phyloP scores from a whole-genome alignment of 2,329 filamentous ascomycete species.

The Coniochaeta sp. region DNA sequence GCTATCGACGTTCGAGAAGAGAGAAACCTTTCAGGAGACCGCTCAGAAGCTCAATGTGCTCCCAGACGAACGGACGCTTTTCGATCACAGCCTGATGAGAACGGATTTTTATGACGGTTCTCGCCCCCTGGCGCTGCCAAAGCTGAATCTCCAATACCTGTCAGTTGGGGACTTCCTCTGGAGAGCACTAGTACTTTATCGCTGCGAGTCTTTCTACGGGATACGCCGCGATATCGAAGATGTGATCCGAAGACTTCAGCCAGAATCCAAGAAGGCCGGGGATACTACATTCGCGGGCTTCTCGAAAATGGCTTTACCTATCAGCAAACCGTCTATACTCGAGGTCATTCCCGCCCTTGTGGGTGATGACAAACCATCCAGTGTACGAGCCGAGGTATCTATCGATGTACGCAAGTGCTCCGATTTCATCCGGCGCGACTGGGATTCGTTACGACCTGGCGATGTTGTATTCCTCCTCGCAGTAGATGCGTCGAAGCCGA shows the following conservation, averaged over 20 bases:
- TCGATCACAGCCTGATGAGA: slow-evolving; percentile 69
- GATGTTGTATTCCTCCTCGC: slow-evolving; percentile 86
- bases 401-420: slow-evolving; percentile 77
- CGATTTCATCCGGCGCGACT: slow-evolving; percentile 71
- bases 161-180: slow-evolving; percentile 96
- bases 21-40: slow-evolving; percentile 74
- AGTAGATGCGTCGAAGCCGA: slow-evolving; percentile 54
- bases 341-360: slow-evolving; percentile 80
- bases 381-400: slow-evolving; percentile 78
- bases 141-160: slow-evolving; percentile 91
- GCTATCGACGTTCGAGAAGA: slow-evolving; percentile 66
- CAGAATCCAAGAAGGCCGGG: slow-evolving; percentile 56
- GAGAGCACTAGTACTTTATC: slow-evolving; percentile 83
- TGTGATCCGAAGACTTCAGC: slow-evolving; percentile 70
- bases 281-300: slow-evolving; percentile 71
- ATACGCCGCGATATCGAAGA: slow-evolving; percentile 88
- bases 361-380: slow-evolving; percentile 73
- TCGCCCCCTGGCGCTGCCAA: slow-evolving; percentile 80
- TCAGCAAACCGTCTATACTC: slow-evolving; percentile 76
- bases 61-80: slow-evolving; percentile 78
- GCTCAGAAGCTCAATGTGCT: slow-evolving; percentile 64
- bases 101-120: slow-evolving; percentile 86
- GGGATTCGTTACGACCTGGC: slow-evolving; percentile 79
- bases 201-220: slow-evolving; percentile 87
- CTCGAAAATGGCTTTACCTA: slow-evolving; percentile 86